Conservation (phyloP, 2,329 filamentous ascomycete genomes). For the Beauveria sp. region DNA sequence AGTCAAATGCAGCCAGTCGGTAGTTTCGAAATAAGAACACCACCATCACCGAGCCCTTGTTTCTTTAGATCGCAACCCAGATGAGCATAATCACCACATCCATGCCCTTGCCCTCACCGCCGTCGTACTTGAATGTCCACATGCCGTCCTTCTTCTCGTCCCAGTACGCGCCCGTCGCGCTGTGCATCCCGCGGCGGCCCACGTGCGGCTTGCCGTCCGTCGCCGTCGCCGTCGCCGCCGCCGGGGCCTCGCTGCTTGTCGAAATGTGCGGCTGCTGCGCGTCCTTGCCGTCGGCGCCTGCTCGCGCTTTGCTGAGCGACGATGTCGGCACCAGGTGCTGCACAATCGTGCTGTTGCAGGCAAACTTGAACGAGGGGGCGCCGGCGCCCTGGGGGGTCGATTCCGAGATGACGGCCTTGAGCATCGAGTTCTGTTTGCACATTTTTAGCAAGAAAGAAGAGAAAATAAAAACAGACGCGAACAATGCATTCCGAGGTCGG, state of each 20-base stretch:
- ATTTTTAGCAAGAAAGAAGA: background rate
- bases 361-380: conserved; percentile 76
- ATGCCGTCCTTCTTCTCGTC: conserved; percentile 86
- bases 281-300: conserved; percentile 38
- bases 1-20: background rate
- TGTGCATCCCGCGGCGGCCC: conserved; percentile 85
- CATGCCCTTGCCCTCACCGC: conserved; percentile 57
- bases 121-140: conserved; percentile 82
- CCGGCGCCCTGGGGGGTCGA: conserved; percentile 50
- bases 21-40: background rate
- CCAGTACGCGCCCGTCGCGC: conserved; percentile 79
- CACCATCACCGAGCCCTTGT: background rate
- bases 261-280: conserved; percentile 47
- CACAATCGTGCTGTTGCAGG: conserved; percentile 96
- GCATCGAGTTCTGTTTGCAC: conserved; percentile 57
- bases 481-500: background rate
- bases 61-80: conserved; percentile 60
- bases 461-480: too few relatives aligned
- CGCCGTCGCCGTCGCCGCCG: conserved; percentile 46
- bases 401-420: conserved; percentile 70
- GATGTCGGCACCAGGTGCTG: conserved; percentile 75
- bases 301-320: conserved; percentile 51
- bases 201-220: conserved; percentile 62
- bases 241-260: conserved; percentile 45
- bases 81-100: conserved; percentile 67